phyloP scores from a whole-genome alignment of 352 stramenopile genomes.

The Phytopythium sindhum region DNA sequence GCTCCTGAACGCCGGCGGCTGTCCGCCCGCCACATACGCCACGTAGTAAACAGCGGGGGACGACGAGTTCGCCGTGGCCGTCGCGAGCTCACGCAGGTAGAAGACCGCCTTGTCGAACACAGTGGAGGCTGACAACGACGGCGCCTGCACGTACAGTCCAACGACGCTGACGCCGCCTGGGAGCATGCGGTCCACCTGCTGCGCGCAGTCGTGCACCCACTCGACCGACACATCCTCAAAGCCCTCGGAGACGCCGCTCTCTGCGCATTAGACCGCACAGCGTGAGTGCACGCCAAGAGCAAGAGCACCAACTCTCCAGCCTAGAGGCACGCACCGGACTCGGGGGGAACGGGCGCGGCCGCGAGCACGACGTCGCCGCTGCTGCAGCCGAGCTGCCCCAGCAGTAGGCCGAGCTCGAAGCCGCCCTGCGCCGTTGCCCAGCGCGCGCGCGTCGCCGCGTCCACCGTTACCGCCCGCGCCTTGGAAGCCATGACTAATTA shows the following conservation, averaged over 20 bases:
- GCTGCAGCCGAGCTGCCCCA: constrained; percentile 39
- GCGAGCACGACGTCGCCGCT: constrained; percentile 42
- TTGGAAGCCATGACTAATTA: neutral
- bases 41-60: constrained; percentile 33
- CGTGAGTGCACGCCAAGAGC: neutral
- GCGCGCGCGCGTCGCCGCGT: constrained; percentile 2
- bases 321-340: constrained; percentile 32
- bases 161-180: constrained; percentile 50
- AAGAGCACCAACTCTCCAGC: too few species aligned
- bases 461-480: neutral
- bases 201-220: constrained; percentile 60
- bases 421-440: constrained; percentile 12
- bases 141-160: constrained; percentile 47
- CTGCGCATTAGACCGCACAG: constrained; percentile 11
- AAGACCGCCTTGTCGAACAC: constrained; percentile 33
- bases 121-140: constrained; percentile 23
- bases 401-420: constrained; percentile 60
- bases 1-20: constrained; percentile 13
- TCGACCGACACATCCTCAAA: constrained; percentile 59
- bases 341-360: constrained; percentile 43
- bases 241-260: constrained; percentile 20
- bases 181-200: constrained; percentile 66
- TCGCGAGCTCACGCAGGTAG: constrained; percentile 50
- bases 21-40: constrained; percentile 31
- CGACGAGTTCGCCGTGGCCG: constrained; percentile 19